phyloP scores from a whole-genome alignment of 2,329 filamentous ascomycete species.

The Monilinia aucupariae region DNA sequence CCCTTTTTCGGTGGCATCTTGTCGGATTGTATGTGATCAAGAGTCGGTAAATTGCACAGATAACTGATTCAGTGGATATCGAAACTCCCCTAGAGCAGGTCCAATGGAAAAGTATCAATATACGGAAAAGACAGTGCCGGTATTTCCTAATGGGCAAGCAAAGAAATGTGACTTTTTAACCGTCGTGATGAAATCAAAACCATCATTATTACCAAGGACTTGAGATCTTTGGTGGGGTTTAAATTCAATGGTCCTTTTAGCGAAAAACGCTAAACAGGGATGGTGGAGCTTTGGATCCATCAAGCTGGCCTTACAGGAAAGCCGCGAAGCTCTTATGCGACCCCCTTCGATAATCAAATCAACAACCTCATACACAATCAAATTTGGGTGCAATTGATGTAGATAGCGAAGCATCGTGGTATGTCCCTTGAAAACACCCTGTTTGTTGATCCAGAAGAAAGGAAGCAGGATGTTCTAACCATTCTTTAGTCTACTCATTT shows the following conservation, averaged over 20 bases:
- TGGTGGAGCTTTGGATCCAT: background rate
- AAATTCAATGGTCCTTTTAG: constrained; percentile 26
- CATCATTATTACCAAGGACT: background rate
- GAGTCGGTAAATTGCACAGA: background rate
- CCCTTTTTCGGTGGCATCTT: constrained; percentile 68
- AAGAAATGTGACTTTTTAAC: background rate
- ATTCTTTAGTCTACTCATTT: constrained; percentile 16
- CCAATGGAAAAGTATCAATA: background rate
- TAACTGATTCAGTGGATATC: background rate
- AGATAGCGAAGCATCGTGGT: constrained; percentile 5
- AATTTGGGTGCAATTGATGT: constrained; percentile 16
- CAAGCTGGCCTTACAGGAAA: background rate
- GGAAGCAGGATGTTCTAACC: constrained; percentile 10
- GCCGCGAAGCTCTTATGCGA: constrained; percentile 15
- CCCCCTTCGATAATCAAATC: background rate
- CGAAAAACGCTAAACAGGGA: constrained; percentile 22
- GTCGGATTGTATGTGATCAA: constrained; percentile 30
- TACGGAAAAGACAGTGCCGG: constrained; percentile 33
- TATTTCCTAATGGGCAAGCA: background rate
- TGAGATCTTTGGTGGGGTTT: constrained; percentile 26
- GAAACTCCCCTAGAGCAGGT: background rate
- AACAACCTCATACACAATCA: background rate
- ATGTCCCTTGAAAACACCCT: background rate
- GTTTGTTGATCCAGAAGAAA: background rate
- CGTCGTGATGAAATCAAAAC: constrained; percentile 4